A percentile compares a stretch with the other conserved stretches of the same genome.
phyloP scores from a whole-genome alignment of 2,329 filamentous ascomycete species.

The Huntiella abstrusa region DNA sequence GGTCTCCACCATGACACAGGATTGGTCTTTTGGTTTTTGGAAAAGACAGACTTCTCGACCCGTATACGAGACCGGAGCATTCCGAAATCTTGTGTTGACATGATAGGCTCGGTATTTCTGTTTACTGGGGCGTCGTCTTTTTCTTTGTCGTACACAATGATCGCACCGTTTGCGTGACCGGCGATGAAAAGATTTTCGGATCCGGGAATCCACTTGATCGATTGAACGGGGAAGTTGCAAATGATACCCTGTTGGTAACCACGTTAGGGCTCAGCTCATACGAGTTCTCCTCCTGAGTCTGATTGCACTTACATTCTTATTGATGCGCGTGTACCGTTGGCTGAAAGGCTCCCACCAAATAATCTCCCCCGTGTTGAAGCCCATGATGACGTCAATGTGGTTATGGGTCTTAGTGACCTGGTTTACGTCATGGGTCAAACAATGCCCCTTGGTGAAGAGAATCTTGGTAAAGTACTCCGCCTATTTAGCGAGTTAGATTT shows the following conservation, averaged over 20 bases:
- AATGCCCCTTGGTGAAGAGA: conserved; percentile 89
- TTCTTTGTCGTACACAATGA: conserved; percentile 94
- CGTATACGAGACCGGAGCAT: conserved; percentile 30
- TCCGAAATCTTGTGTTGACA: conserved; percentile 16
- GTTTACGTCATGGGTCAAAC: conserved; percentile 87
- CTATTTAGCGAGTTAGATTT: conserved; percentile 20
- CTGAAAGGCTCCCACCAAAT: conserved; percentile 98
- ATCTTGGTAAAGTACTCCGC: conserved; percentile 90
- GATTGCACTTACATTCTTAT: conserved; percentile 55
- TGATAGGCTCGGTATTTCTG: conserved; percentile 38
- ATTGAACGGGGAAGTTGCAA: conserved; percentile 65
- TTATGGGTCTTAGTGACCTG: conserved; percentile 54
- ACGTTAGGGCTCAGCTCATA: conserved; percentile 7
- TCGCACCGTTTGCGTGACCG: conserved; percentile 73
- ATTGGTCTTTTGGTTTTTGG: conserved; percentile 82
- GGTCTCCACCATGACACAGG: conserved; percentile 86
- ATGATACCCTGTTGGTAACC: conserved; percentile 49
- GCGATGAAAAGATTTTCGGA: conserved; percentile 88
- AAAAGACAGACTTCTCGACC: conserved; percentile 80
- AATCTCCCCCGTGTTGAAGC: conserved; percentile 89
- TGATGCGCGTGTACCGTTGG: conserved; percentile 84
- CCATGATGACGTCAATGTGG: conserved; percentile 84
- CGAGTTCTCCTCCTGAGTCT: background rate
- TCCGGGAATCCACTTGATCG: conserved; percentile 84
- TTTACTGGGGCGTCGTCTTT: conserved; percentile 73